Conservation (phyloP, 202 grass and related monocot genomes). For the Schoenoplectus tabernaemontani region DNA sequence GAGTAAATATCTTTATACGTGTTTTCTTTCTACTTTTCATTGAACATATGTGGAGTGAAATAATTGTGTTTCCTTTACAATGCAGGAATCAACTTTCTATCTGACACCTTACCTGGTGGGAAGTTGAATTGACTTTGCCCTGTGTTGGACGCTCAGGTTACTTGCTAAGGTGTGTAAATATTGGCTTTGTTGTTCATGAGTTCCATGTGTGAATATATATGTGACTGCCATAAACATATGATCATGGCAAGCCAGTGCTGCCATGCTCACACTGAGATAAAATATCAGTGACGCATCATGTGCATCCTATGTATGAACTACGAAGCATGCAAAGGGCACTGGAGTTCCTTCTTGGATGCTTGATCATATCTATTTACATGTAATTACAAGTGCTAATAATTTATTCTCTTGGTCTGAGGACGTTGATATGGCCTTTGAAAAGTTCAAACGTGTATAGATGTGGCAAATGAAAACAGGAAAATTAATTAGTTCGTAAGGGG, state of each 20-base stretch:
- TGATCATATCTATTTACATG: not conserved
- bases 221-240: not conserved
- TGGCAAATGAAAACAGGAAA: not conserved
- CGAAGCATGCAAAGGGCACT: not conserved
- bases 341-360: not conserved
- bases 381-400: not conserved
- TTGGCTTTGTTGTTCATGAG: not conserved
- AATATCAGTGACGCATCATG: not conserved
- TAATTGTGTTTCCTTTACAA: not conserved
- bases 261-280: not conserved
- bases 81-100: constrained; percentile 6
- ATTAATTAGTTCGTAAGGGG: not conserved
- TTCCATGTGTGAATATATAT: not conserved
- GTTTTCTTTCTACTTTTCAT: not conserved
- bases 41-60: not conserved
- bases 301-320: not conserved
- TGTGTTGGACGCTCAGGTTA: not conserved
- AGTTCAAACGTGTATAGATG: not conserved
- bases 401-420: not conserved
- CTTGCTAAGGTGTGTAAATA: constrained; percentile 1
- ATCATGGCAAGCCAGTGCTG: not conserved
- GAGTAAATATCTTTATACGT: constrained; percentile 11
- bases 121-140: not conserved
- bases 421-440: not conserved
- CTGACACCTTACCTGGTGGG: not conserved